Percentiles rank a stretch among this genome's conserved stretches.
phyloP scores from a whole-genome alignment of 192 early-diverging fungal species.

The Podila horticola region DNA sequence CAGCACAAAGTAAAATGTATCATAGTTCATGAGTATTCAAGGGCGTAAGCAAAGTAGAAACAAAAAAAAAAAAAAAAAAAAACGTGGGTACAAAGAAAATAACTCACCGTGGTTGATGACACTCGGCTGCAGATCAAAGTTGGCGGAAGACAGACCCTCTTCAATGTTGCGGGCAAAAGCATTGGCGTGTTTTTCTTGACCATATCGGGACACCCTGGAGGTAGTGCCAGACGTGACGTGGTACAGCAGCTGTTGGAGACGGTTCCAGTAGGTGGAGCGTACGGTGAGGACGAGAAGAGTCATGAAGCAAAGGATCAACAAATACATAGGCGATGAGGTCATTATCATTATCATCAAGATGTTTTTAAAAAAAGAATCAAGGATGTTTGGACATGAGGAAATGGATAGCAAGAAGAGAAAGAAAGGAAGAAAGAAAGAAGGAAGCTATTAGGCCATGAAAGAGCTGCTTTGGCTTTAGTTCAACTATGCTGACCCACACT shows the following conservation, averaged over 20 bases:
- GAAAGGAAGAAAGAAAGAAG: neutral
- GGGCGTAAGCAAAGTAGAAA: neutral
- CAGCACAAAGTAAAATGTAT: neutral
- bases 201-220: too few relatives aligned
- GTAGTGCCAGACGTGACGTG: too few relatives aligned
- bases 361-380: too few relatives aligned
- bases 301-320: neutral
- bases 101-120: constrained; percentile 28
- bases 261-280: neutral
- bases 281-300: neutral
- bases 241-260: neutral
- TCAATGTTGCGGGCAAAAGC: constrained; percentile 59
- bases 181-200: neutral
- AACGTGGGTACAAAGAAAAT: neutral
- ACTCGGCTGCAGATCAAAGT: constrained; percentile 56
- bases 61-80: neutral
- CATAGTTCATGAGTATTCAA: neutral
- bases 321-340: too few relatives aligned
- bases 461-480: too few relatives aligned
- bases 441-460: neutral
- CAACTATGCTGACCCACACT: too few relatives aligned
- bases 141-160: constrained; percentile 57
- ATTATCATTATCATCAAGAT: too few relatives aligned
- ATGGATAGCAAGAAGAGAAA: neutral
- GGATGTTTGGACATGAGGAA: neutral